Base-by-base conservation (phyloP, 805 yeast species). In the Candida rishiriensis region DNA sequence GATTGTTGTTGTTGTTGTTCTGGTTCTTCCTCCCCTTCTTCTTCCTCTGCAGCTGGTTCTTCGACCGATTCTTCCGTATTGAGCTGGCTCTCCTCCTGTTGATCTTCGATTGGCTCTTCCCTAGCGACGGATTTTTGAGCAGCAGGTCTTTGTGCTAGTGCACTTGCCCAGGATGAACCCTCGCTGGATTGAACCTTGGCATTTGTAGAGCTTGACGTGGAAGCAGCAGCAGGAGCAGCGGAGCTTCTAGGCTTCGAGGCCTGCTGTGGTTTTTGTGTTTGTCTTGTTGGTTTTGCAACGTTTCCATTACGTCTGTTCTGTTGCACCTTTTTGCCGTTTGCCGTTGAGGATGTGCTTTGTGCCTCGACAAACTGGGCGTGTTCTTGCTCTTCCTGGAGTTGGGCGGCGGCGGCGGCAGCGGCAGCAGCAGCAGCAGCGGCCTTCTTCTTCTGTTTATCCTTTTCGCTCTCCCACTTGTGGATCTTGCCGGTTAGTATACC, bases 401-500 rank as follows among this genome's bases (percentile, higher is more conserved):
- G 10, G 16, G 37, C n/a, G 1, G 41, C 38, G 41, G 46, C 42
- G 42, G 50, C 44, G 42, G 42, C 46, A 12, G 47, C 38, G 16
- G 53, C 33, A 11, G 50, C 38, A 31, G 51, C 53, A 44, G 55
- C 42, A 30, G 33, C 33, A 13, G 31, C 31, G 12, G 53, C 48
- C 68, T 68, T 70, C 62, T 61, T 71, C 70, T 65, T 78, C 68
- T 75, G 72, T 46, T 76, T 78, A 64, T 82, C 85, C 38, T 76
- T 85, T 66, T 82, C 83, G 51, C 88, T 96, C 56, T 88, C 97
- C 97, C 98, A 91, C 66, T 85, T 88, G 54, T 85, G 76, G 33
- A 88, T 95, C 57, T 85, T 85, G 53, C 96, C 96, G 49, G 88
- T 86, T 45, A 95, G 83, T 66, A 93, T 90, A 64, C 88, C 83